Evolutionary conservation across 2,329 filamentous ascomycete genomes (phyloP).

Genomic region (Pyricularia pennisetigena): DNA sequence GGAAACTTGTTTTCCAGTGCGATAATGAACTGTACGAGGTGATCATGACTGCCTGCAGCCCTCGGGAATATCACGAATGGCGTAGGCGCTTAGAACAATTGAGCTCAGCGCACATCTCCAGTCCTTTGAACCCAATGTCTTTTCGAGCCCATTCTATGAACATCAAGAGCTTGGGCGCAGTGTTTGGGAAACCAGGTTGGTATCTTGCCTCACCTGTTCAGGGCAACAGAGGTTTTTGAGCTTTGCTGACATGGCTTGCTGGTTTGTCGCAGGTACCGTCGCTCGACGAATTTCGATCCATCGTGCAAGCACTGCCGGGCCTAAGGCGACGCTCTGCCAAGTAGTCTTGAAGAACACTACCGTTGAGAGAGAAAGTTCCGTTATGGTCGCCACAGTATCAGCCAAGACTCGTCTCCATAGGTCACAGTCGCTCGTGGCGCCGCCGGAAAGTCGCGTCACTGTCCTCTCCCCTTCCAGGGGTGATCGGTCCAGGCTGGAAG

Average conservation of each 20-base stretch:
- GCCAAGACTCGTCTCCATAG: slow-evolving; percentile 52
- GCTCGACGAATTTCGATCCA: slow-evolving; percentile 69
- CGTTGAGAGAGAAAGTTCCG: slow-evolving; percentile 43
- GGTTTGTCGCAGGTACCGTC: slow-evolving; percentile 36
- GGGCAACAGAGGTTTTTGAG: background rate
- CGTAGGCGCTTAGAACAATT: slow-evolving; percentile 51
- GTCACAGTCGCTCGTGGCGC: slow-evolving; percentile 70
- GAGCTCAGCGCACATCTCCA: slow-evolving; percentile 36
- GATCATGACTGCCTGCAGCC: slow-evolving; percentile 76
- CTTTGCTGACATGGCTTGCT: slow-evolving; percentile 7
- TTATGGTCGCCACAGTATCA: slow-evolving; percentile 22
- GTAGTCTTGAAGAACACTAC: slow-evolving; percentile 84
- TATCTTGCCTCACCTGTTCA: background rate
- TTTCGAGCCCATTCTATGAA: slow-evolving; percentile 58
- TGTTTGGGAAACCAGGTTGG: slow-evolving; percentile 63
- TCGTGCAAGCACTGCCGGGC: slow-evolving; percentile 62
- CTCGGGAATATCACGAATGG: slow-evolving; percentile 74
- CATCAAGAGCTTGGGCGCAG: slow-evolving; percentile 63
- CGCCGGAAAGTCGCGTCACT: slow-evolving; percentile 48
- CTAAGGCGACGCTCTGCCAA: slow-evolving; percentile 58
- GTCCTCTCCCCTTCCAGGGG: slow-evolving; percentile 64
- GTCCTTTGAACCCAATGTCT: slow-evolving; percentile 33
- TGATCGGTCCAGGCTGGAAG: slow-evolving; percentile 70
- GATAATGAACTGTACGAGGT: slow-evolving; percentile 72
- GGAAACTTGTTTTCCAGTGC: slow-evolving; percentile 82